A percentile compares a stretch with the other conserved stretches of the same genome.
Conservation (phyloP, 2,329 filamentous ascomycete species). For the Clathrospora elynae region DNA sequence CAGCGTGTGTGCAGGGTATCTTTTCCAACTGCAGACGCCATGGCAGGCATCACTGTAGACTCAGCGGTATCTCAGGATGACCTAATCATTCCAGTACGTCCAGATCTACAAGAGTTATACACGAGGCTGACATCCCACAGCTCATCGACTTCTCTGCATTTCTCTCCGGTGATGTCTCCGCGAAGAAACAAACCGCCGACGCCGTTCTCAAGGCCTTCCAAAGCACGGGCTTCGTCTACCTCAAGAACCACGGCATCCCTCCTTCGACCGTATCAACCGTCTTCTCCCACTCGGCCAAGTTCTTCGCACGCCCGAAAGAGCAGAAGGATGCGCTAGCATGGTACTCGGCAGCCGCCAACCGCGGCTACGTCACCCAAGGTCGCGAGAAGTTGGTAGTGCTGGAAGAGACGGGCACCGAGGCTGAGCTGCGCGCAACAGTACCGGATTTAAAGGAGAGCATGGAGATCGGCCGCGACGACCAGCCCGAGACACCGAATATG, state of each 20-base stretch:
- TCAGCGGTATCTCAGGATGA: conserved; percentile 48
- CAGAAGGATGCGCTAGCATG: conserved; percentile 49
- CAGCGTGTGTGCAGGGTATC: background rate
- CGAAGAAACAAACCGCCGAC: conserved; percentile 69
- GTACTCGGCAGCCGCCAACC: conserved; percentile 55
- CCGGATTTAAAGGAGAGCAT: conserved; percentile 62
- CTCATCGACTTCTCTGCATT: conserved; percentile 80
- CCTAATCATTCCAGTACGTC: conserved; percentile 45
- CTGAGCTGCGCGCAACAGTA: conserved; percentile 39
- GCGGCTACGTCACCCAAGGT: conserved; percentile 55
- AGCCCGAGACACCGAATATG: conserved; percentile 70
- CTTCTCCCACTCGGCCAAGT: conserved; percentile 58
- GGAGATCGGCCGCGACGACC: conserved; percentile 65
- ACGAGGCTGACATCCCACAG: conserved; percentile 49
- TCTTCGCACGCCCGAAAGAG: conserved; percentile 47
- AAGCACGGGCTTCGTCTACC: conserved; percentile 85
- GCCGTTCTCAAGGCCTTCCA: conserved; percentile 81
- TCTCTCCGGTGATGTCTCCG: conserved; percentile 63
- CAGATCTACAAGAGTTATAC: background rate
- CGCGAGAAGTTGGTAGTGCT: conserved; percentile 50
- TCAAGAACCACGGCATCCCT: conserved; percentile 77
- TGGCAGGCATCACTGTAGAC: conserved; percentile 35
- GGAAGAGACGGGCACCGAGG: conserved; percentile 45
- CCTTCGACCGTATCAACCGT: conserved; percentile 62
- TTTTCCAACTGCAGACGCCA: conserved; percentile 3